Base-by-base conservation (phyloP, 139 green algal genomes). In the Mesotaenium endlicherianum region DNA sequence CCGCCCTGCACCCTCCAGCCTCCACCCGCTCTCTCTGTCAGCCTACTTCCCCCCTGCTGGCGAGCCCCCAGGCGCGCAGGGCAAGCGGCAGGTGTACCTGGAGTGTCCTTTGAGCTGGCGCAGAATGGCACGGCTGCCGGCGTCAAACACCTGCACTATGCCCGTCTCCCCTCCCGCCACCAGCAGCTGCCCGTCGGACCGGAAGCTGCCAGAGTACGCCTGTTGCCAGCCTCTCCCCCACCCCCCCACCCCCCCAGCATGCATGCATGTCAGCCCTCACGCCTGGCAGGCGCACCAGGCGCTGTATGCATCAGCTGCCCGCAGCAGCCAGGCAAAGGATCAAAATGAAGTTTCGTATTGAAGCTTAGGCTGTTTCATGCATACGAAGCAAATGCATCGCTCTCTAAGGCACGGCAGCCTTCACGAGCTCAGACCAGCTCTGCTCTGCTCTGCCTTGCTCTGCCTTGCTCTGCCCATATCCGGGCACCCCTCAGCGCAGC, bases 121-220 rank as follows among this genome's bases (percentile, higher is more conserved):
- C 86, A 98, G 88, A 70, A 98, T 75, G 2, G 83, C 76, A 4
- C 94, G 87, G 83, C 91, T 96, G 82, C 60, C 74, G 5, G 81
- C 57, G 57, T 98, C 94, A 78, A 98, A 97, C 2, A 98, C 77
- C 91, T 97, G 94, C 76, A 98, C 94, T 2, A 96, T 78, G 3
- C 93, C 92, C 79, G 92, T 90, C 81, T 98, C 92, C 1, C 93
- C 90, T 1, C 95, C 95, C 40, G 95, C 95, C 2, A 92, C 91
- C 16, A 98, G 45, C 49, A 98, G 86, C 43, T 90, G 85, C 6
- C 94, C 96, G 68, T 98, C 95, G 8, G 60, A 43, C 2, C 95
- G 83, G 57, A 95, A 96, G 36, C 14, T 91, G 58, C 93, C 95
- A 1, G 82, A 86, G 87, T 97, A 98, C 4, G 95, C 95, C 77